A percentile compares a stretch with the other conserved stretches of the same genome.
Conservation (phyloP, 164 flowering plant genomes). For the Stephania cephalantha region DNA sequence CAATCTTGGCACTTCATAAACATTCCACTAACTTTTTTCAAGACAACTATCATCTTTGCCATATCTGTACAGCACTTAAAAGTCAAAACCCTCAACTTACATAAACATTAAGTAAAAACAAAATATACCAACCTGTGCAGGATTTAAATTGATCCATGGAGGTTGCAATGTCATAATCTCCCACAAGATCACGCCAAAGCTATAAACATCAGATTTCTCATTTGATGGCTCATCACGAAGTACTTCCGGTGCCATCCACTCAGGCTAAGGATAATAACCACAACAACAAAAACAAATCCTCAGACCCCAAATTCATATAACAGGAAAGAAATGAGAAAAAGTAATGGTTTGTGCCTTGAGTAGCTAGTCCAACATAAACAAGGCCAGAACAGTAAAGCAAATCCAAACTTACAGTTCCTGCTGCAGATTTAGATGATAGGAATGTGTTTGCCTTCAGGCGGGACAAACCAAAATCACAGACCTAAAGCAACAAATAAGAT, state of each 20-base stretch:
- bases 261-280: constrained; percentile 5
- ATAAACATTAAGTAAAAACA: not conserved
- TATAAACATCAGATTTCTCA: constrained; percentile 18
- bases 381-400: not conserved
- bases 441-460: constrained; percentile 90
- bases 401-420: constrained; percentile 84
- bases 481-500: constrained; percentile 31
- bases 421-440: constrained; percentile 93
- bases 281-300: not conserved
- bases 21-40: not conserved
- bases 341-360: not conserved
- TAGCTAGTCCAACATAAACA: not conserved
- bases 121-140: constrained; percentile 19
- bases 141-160: constrained; percentile 13
- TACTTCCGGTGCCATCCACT: constrained; percentile 20
- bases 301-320: not conserved
- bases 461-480: constrained; percentile 97
- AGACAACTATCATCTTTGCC: not conserved
- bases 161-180: constrained; percentile 12
- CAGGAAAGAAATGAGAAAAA: not conserved
- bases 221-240: constrained; percentile 17
- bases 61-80: not conserved
- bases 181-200: constrained; percentile 31
- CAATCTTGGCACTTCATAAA: not conserved
- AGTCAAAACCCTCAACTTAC: not conserved